Conservation (phyloP, 2,329 filamentous ascomycete species). For the Colletotrichum sp. region DNA sequence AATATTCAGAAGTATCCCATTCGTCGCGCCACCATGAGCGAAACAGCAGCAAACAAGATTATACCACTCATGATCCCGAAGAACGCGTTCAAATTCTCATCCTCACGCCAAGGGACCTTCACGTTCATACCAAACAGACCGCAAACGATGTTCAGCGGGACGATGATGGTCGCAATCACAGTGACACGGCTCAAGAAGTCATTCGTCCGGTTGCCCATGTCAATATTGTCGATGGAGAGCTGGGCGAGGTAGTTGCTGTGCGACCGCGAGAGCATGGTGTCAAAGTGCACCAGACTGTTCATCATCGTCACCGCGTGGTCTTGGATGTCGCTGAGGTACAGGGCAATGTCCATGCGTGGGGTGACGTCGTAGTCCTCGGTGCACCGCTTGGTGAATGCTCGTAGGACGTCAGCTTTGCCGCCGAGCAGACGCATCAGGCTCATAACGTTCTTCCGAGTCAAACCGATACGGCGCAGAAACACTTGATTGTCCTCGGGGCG, state of each 20-base stretch:
- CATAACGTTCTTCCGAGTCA: slow-evolving; percentile 92
- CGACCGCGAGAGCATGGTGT: slow-evolving; percentile 93
- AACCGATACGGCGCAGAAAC: slow-evolving; percentile 89
- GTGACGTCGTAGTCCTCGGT: slow-evolving; percentile 97
- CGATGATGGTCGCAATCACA: slow-evolving; percentile 87
- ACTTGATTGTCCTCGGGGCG: slow-evolving; percentile 86
- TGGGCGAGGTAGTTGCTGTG: slow-evolving; percentile 97
- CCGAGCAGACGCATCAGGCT: slow-evolving; percentile 89
- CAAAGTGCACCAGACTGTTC: slow-evolving; percentile 92
- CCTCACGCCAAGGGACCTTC: slow-evolving; percentile 65
- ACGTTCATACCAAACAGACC: slow-evolving; percentile 91
- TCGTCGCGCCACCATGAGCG: slow-evolving; percentile 32
- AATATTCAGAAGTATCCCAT: not conserved
- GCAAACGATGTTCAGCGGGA: slow-evolving; percentile 91
- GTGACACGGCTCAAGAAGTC: slow-evolving; percentile 93
- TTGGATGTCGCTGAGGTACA: slow-evolving; percentile 97
- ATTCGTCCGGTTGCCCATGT: slow-evolving; percentile 86
- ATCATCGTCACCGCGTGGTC: slow-evolving; percentile 99
- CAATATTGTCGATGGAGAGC: slow-evolving; percentile 88
- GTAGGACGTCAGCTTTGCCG: slow-evolving; percentile 96
- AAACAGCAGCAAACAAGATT: slow-evolving; percentile 51
- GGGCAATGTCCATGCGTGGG: slow-evolving; percentile 91
- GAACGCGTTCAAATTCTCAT: slow-evolving; percentile 58
- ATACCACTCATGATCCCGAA: slow-evolving; percentile 56
- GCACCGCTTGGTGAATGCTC: slow-evolving; percentile 96